Base-by-base conservation (phyloP, 768 basidiomycete genomes). In the Mycena belliarum region DNA sequence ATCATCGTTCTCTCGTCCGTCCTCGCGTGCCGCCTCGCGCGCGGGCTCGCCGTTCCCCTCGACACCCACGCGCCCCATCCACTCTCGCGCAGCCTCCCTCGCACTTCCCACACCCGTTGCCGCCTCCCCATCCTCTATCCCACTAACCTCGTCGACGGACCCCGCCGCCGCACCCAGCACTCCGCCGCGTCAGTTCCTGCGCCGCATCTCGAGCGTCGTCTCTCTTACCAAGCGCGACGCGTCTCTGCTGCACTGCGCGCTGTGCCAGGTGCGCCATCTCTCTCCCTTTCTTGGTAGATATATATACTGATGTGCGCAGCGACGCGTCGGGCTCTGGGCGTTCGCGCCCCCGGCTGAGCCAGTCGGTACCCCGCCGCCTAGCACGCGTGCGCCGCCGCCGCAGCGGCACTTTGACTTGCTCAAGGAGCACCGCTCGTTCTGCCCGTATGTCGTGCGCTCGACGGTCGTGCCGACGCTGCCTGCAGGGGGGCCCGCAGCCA, bases 371-470 rank as follows among this genome's bases (percentile, higher is more conserved):
- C 50, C 63, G 53, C 59, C 63, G 57, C 54, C 65, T 49, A 63
- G 71, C 14, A 61, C 72, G 68, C 35, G 59, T 14, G 28, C 62
- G 60, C 63, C 63, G 14, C 56, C 70, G 4, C 71, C 72, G 18
- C 74, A 73, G 41, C 69, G 89, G 50, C 82, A 81, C 21, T 84
- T 93, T 51, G 91, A 94, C 68, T 66, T 93, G 35, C 70, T 92
- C 45, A 88, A 85, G 65, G 91, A 94, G 70, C 92, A 93, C 68
- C 81, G 91, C 25, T 88, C 89, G 3, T 91, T 89, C 64, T 93
- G 92, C 63, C 91, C 91, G n/a, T 93, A 91, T 60, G 82, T 90
- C 26, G 85, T 87, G 33, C 80, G 82, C 15, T 89, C 88, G 8
- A 90, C 87, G 3, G 66, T 76, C 2, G 75, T 90, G 12, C 87